Evolutionary conservation across 2,329 filamentous ascomycete genomes (phyloP).

Genomic region (Fusarium albidum): DNA sequence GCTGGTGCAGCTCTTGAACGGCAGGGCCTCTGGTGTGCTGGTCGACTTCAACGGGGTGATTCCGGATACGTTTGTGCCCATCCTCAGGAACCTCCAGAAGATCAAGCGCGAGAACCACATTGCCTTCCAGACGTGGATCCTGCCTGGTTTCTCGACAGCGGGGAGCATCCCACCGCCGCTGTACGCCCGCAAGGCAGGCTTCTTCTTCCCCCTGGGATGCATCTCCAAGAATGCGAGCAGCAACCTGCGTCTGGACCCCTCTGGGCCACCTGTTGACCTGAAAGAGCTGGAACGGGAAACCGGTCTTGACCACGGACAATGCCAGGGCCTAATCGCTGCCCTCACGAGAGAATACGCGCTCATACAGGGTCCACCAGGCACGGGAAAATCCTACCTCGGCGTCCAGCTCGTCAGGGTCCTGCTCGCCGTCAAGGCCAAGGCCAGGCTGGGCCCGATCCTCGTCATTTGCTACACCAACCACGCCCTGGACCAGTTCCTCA

Average conservation of each 20-base stretch:
- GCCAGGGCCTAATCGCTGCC: constrained; percentile 59
- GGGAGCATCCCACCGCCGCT: constrained; percentile 48
- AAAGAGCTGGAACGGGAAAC: constrained; percentile 38
- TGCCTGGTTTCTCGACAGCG: not conserved
- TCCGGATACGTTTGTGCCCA: constrained; percentile 18
- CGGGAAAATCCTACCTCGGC: constrained; percentile 71
- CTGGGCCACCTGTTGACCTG: not conserved
- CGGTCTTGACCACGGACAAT: constrained; percentile 61
- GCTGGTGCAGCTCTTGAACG: not conserved
- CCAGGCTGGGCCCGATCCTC: constrained; percentile 54
- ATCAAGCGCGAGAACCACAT: constrained; percentile 15
- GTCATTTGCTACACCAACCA: constrained; percentile 58
- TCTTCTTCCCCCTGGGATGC: constrained; percentile 56
- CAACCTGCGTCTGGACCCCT: constrained; percentile 2
- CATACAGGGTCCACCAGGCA: constrained; percentile 75
- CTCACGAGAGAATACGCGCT: constrained; percentile 63
- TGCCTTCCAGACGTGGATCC: constrained; percentile 16
- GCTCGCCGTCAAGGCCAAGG: constrained; percentile 50
- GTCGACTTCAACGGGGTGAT: constrained; percentile 26
- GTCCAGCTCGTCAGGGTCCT: constrained; percentile 63
- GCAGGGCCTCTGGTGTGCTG: constrained; percentile 3
- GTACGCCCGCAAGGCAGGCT: constrained; percentile 58
- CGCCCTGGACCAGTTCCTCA: constrained; percentile 62
- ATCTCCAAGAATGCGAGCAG: constrained; percentile 34
- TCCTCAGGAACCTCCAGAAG: constrained; percentile 10